These are phyloP conservation scores for Rhynchospora tenuis DNA, from an alignment of 176 grass and related monocot species.

Conservation along the genomic window DNA sequence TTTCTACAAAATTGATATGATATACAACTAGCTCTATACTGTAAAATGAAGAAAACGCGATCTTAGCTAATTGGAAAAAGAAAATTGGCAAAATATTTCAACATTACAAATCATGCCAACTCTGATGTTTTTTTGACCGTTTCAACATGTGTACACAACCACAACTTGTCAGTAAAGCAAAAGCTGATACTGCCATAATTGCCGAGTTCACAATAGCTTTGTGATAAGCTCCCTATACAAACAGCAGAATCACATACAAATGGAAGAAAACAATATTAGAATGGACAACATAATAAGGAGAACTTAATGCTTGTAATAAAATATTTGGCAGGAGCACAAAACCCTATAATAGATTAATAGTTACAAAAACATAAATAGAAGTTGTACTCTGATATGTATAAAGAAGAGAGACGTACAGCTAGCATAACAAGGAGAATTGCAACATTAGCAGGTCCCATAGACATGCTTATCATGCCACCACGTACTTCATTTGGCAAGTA, in stretches of 20 bases:
- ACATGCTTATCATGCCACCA: constrained; percentile 94
- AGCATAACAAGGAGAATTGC: constrained; percentile 49
- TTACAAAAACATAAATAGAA: not conserved
- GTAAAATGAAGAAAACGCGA: no score
- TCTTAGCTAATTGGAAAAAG: not conserved
- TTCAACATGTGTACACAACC: constrained; percentile 53
- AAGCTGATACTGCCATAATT: constrained; percentile 55
- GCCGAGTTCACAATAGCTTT: constrained; percentile 50
- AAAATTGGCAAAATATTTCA: not conserved
- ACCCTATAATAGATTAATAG: not conserved
- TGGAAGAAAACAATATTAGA: not conserved
- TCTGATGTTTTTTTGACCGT: constrained; percentile 66
- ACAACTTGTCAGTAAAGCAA: constrained; percentile 48
- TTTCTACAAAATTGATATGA: constrained; percentile 15
- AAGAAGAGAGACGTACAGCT: constrained; percentile 30
- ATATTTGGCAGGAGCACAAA: not conserved
- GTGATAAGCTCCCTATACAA: constrained; percentile 44
- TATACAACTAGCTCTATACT: constrained; percentile 1
- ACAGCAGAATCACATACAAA: constrained; percentile 9
- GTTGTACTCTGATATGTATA: not conserved
- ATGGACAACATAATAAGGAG: not conserved
- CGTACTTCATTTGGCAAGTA: constrained; percentile 91
- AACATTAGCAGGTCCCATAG: constrained; percentile 50
- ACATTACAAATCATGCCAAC: constrained; percentile 42
- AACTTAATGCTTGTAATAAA: not conserved